Percentiles rank a stretch among this genome's conserved stretches.
phyloP scores from a whole-genome alignment of 352 stramenopile species.

The Pythium scleroteichum region DNA sequence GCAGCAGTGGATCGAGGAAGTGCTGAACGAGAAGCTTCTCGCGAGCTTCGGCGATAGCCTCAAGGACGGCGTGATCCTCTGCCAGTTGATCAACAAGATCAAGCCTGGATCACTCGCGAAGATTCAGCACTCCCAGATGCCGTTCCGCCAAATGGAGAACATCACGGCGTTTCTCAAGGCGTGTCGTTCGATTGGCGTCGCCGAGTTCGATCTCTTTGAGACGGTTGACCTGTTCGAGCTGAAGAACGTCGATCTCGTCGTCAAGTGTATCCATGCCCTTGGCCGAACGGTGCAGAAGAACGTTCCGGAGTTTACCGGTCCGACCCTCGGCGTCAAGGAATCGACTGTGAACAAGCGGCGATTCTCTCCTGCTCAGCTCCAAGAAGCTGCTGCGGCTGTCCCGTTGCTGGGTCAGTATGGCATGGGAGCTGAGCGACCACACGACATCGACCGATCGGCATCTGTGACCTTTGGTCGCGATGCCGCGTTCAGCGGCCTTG shows the following conservation, averaged over 20 bases:
- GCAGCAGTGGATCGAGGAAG: slow-evolving; percentile 76
- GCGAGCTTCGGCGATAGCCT: slow-evolving; percentile 68
- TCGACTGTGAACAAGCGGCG: slow-evolving; percentile 61
- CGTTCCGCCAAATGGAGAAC: slow-evolving; percentile 93
- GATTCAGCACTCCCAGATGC: slow-evolving; percentile 71
- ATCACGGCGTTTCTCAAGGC: slow-evolving; percentile 80
- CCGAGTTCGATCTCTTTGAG: slow-evolving; percentile 90
- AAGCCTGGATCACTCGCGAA: slow-evolving; percentile 50
- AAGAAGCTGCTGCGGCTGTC: slow-evolving; percentile 56
- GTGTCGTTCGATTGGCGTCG: slow-evolving; percentile 79
- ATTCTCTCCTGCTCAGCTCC: slow-evolving; percentile 68
- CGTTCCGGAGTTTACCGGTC: slow-evolving; percentile 64
- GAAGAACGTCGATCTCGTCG: slow-evolving; percentile 85
- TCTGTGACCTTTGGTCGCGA: slow-evolving; percentile 73
- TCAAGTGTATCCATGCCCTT: slow-evolving; percentile 84
- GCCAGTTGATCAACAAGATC: slow-evolving; percentile 75
- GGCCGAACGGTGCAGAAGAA: slow-evolving; percentile 78
- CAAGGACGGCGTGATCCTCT: slow-evolving; percentile 83
- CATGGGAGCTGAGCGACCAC: slow-evolving; percentile 51
- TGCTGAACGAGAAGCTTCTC: slow-evolving; percentile 72
- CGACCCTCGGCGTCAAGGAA: slow-evolving; percentile 73
- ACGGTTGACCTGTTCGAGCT: slow-evolving; percentile 89
- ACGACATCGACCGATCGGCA: slow-evolving; percentile 61
- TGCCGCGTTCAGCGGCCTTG: slow-evolving; percentile 38
- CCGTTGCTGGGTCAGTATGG: slow-evolving; percentile 58